These are phyloP conservation scores for Podila epicladia DNA, from an alignment of 192 early-diverging fungal species.

Conservation along the genomic window DNA sequence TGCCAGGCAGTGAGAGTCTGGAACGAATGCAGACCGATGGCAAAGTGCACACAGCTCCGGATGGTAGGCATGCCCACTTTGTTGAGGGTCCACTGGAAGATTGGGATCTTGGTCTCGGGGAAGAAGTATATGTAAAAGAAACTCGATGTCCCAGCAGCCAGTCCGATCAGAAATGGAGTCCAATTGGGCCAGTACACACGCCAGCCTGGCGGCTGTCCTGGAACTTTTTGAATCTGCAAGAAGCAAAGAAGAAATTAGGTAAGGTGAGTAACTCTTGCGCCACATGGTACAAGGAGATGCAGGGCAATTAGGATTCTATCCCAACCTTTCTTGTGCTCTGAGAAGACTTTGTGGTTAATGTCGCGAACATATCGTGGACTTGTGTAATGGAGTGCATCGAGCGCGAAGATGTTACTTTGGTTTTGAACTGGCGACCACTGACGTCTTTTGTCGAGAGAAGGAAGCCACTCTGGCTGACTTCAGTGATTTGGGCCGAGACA, in stretches of 20 bases:
- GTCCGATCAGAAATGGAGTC: constrained; percentile 18
- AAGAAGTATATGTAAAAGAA: constrained; percentile 28
- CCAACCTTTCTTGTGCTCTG: too few species aligned
- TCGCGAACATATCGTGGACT: too few species aligned
- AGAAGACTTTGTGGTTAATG: too few species aligned
- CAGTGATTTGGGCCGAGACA: too few species aligned
- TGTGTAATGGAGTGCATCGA: too few species aligned
- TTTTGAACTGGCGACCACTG: too few species aligned
- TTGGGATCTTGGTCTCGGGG: constrained; percentile 14
- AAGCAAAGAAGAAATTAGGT: neutral
- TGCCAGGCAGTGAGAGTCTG: constrained; percentile 22
- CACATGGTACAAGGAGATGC: neutral
- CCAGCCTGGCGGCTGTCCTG: constrained; percentile 32
- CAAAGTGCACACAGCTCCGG: constrained; percentile 23
- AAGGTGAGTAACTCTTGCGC: neutral
- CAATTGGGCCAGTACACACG: constrained; percentile 30
- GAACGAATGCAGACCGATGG: constrained; percentile 23
- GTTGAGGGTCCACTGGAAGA: constrained; percentile 11
- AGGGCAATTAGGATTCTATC: too few species aligned
- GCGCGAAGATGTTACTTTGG: too few species aligned
- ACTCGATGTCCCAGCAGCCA: constrained; percentile 12
- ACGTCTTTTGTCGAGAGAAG: too few species aligned
- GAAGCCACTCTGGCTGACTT: too few species aligned
- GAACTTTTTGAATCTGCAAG: neutral
- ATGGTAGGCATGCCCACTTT: constrained; percentile 1